phyloP scores from a whole-genome alignment of 768 basidiomycete species.

The Tephrocybe sp. region DNA sequence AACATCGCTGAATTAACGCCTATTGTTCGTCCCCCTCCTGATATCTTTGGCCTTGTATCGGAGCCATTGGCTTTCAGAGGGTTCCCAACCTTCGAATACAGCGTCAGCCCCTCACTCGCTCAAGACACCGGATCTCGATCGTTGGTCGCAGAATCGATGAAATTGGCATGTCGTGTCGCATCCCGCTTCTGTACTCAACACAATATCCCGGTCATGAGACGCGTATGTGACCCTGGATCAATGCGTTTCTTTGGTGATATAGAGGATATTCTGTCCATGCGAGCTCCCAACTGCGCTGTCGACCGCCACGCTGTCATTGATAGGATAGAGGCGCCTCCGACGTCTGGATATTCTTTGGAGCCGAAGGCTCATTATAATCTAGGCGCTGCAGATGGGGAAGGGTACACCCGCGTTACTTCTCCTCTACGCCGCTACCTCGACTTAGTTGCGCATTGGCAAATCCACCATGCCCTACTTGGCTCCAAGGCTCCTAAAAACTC shows the following conservation, averaged over 20 bases:
- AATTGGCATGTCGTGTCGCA: conserved; percentile 70
- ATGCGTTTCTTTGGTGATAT: conserved; percentile 30
- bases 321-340: conserved; percentile 30
- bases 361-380: conserved; percentile 66
- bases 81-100: conserved; percentile 51
- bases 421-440: conserved; percentile 86
- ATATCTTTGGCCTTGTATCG: conserved; percentile 28
- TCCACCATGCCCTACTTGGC: conserved; percentile 70
- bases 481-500: conserved; percentile 23
- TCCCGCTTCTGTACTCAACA: conserved; percentile 67
- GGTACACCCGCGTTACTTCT: conserved; percentile 82
- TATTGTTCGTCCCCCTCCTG: conserved; percentile 23
- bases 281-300: conserved; percentile 46
- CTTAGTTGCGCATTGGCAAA: conserved; percentile 87
- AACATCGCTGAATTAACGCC: conserved; percentile 26
- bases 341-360: conserved; percentile 44
- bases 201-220: conserved; percentile 61
- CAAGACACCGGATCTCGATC: conserved; percentile 41
- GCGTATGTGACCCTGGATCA: conserved; percentile 36
- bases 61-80: conserved; percentile 39
- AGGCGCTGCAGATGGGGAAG: conserved; percentile 69
- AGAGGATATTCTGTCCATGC: conserved; percentile 44
- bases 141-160: conserved; percentile 80
- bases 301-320: conserved; percentile 33
- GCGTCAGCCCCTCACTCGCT: conserved; percentile 27